Evolutionary conservation across 352 stramenopile genomes (phyloP).

Genomic region (Phytophthora colocasiae): DNA sequence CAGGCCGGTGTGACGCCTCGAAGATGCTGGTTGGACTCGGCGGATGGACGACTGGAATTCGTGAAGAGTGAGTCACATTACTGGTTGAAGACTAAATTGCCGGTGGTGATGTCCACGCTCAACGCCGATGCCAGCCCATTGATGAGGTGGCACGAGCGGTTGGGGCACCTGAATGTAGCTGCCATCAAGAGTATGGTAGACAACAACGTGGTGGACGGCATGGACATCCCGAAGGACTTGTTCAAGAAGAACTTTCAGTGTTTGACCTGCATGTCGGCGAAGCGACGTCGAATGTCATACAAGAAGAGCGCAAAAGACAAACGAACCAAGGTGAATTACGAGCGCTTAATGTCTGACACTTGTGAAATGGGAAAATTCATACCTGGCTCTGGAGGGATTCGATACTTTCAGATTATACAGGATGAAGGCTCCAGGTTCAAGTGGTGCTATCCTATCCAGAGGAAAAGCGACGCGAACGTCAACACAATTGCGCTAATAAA

Average conservation of each 20-base stretch:
- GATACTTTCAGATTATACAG: slow-evolving; percentile 22
- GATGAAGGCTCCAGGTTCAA: slow-evolving; percentile 20
- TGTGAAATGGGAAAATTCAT: not conserved
- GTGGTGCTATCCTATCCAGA: slow-evolving; percentile 3
- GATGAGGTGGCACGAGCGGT: not conserved
- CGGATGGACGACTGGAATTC: not conserved
- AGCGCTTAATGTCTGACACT: not conserved
- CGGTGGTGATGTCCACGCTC: not conserved
- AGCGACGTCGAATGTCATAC: not conserved
- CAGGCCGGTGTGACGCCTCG: not conserved
- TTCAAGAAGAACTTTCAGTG: slow-evolving; percentile 7
- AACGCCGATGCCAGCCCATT: not conserved
- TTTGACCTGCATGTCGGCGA: not conserved
- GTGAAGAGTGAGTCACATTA: not conserved
- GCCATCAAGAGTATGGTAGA: not conserved
- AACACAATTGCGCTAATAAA: slow-evolving; percentile 5
- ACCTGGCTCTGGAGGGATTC: not conserved
- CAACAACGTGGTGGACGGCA: not conserved
- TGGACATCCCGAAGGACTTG: not conserved
- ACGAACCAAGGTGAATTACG: not conserved
- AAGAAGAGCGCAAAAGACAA: not conserved
- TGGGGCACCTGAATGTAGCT: not conserved
- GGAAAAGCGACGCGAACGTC: slow-evolving; percentile 4
- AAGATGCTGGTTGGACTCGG: not conserved
- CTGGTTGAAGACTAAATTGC: not conserved